Evolutionary conservation across 768 basidiomycete genomes (phyloP).

Genomic region (Lentinus tigrinus): DNA sequence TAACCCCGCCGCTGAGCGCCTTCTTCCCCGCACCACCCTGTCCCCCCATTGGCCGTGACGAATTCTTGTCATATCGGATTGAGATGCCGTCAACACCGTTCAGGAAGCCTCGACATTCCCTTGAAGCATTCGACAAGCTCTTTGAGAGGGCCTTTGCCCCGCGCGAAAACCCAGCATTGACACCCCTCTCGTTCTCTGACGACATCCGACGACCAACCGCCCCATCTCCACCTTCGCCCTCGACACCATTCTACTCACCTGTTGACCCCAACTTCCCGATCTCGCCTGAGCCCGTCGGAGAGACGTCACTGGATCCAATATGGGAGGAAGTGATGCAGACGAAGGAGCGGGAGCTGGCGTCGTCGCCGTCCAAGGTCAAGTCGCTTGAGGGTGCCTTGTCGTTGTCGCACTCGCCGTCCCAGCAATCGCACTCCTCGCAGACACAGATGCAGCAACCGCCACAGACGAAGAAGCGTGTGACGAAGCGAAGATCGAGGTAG

Average conservation of each 20-base stretch:
- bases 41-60: background rate
- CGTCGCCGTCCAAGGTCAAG: constrained; percentile 67
- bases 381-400: constrained; percentile 50
- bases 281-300: constrained; percentile 22
- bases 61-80: background rate
- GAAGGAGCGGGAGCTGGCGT: constrained; percentile 67
- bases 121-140: constrained; percentile 21
- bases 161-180: constrained; percentile 1
- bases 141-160: constrained; percentile 24
- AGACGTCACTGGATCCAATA: constrained; percentile 49
- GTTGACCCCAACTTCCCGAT: constrained; percentile 12
- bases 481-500: constrained; percentile 66
- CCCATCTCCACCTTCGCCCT: constrained; percentile 5
- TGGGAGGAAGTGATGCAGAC: constrained; percentile 65
- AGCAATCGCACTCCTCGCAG: background rate
- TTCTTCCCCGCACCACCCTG: background rate
- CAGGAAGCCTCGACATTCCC: constrained; percentile 14
- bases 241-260: constrained; percentile 15
- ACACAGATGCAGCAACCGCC: constrained; percentile 11
- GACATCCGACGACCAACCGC: background rate
- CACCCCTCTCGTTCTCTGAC: constrained; percentile 1
- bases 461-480: constrained; percentile 37
- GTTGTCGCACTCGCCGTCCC: constrained; percentile 1
- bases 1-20: background rate
- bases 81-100: constrained; percentile 9